Evolutionary conservation across 345 rosid species (phyloP).

Genomic region (Ailanthus altissimus): DNA sequence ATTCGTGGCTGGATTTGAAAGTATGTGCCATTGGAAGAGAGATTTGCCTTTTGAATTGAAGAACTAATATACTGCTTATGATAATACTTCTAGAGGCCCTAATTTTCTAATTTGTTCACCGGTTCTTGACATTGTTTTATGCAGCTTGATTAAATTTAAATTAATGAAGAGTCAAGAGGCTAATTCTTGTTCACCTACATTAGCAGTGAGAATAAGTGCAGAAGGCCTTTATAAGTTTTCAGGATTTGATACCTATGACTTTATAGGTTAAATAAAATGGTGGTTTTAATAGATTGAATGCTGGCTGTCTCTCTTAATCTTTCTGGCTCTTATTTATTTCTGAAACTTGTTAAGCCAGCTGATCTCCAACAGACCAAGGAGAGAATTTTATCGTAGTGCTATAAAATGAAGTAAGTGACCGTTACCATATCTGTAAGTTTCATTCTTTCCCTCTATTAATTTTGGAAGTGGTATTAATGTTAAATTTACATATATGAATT

Average conservation of each 20-base stretch:
- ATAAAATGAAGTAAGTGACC: not conserved
- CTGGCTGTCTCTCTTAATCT: not conserved
- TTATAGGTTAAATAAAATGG: not conserved
- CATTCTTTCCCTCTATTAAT: slow-evolving; percentile 6
- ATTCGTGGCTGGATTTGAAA: not conserved
- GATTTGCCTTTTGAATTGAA: not conserved
- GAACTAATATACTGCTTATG: not conserved
- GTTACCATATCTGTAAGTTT: not conserved
- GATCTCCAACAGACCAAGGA: not conserved
- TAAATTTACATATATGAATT: not conserved
- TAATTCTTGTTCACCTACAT: not conserved
- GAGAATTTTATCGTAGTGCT: not conserved
- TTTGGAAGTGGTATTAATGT: not conserved
- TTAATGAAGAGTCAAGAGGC: not conserved
- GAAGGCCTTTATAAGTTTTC: not conserved
- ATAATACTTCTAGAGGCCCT: not conserved
- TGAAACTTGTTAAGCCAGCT: not conserved
- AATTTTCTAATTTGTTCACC: not conserved
- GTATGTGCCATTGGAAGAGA: not conserved
- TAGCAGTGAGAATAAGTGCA: not conserved
- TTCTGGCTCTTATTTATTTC: not conserved
- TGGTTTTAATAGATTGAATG: not conserved
- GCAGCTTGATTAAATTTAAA: not conserved
- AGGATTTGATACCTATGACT: slow-evolving; percentile 7
- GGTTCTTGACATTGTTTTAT: not conserved